A percentile compares a stretch with the other conserved stretches of the same genome.
Evolutionary conservation across 2,329 filamentous ascomycete species (phyloP).

Genomic region (Claviceps citrina): DNA sequence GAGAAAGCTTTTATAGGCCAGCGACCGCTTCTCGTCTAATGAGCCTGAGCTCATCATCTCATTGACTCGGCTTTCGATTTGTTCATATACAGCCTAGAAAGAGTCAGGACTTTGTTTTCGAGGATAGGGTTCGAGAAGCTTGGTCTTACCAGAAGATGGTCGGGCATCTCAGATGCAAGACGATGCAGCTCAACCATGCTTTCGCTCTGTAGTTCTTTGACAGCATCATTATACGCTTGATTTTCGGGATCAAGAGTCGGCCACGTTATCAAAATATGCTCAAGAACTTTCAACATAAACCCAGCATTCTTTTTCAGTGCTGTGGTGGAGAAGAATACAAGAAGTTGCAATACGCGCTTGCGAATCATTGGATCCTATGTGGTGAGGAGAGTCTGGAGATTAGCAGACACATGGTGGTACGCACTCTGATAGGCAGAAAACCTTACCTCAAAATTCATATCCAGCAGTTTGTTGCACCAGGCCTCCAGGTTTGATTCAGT

Average conservation of each 20-base stretch:
- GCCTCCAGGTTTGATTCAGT: slow-evolving; percentile 51
- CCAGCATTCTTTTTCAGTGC: slow-evolving; percentile 60
- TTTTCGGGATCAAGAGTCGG: slow-evolving; percentile 57
- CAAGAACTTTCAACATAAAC: slow-evolving; percentile 79
- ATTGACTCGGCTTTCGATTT: slow-evolving; percentile 69
- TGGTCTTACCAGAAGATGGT: slow-evolving; percentile 57
- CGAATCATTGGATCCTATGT: slow-evolving; percentile 61
- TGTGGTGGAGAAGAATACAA: slow-evolving; percentile 71
- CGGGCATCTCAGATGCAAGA: slow-evolving; percentile 77
- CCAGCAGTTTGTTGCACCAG: slow-evolving; percentile 59
- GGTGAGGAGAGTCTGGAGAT: not conserved
- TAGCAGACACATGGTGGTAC: not conserved
- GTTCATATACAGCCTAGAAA: slow-evolving; percentile 60
- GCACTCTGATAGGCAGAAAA: not conserved
- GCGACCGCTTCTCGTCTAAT: slow-evolving; percentile 66
- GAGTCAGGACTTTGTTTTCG: not conserved
- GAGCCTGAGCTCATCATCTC: slow-evolving; percentile 60
- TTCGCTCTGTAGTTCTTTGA: slow-evolving; percentile 74
- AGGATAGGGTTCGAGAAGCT: not conserved
- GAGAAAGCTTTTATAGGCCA: slow-evolving; percentile 77
- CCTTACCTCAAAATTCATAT: slow-evolving; percentile 50
- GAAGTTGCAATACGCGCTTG: slow-evolving; percentile 65
- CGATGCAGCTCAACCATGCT: slow-evolving; percentile 79
- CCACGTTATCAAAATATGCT: slow-evolving; percentile 77
- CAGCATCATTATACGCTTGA: slow-evolving; percentile 66